These are phyloP conservation scores for Didymella exigua DNA, from an alignment of 2,329 filamentous ascomycete genomes.

Conservation along the genomic window DNA sequence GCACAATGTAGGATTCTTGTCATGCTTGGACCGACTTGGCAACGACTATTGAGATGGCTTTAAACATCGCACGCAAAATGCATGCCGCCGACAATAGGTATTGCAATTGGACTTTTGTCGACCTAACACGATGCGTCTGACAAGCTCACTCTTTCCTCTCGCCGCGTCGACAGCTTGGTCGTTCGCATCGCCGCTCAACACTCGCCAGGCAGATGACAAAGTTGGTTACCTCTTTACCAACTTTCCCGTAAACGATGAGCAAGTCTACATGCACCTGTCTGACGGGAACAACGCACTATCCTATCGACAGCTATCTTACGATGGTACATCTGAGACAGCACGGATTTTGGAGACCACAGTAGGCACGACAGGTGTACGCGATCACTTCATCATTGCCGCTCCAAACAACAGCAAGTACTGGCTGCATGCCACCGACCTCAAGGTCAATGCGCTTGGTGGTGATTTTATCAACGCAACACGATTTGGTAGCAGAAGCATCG, in stretches of 20 bases:
- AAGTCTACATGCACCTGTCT: slow-evolving; percentile 15
- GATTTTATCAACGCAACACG: slow-evolving; percentile 18
- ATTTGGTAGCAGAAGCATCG: slow-evolving; percentile 12
- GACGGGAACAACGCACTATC: slow-evolving; percentile 12
- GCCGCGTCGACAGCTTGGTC: not conserved
- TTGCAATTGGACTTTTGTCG: not conserved
- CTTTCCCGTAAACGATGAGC: slow-evolving; percentile 11
- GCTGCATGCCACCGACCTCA: slow-evolving; percentile 11
- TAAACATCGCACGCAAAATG: not conserved
- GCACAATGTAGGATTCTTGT: not conserved
- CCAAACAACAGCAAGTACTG: slow-evolving; percentile 14
- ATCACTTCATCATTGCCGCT: slow-evolving; percentile 8
- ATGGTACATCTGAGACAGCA: slow-evolving; percentile 5
- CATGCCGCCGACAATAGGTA: not conserved
- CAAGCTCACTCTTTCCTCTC: not conserved
- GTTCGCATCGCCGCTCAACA: not conserved
- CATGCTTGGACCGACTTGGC: slow-evolving; percentile 3
- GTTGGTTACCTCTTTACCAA: slow-evolving; percentile 13
- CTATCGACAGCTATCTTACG: slow-evolving; percentile 6
- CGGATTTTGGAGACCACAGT: slow-evolving; percentile 7
- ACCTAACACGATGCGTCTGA: not conserved
- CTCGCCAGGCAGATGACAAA: slow-evolving; percentile 8
- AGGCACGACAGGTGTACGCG: slow-evolving; percentile 9
- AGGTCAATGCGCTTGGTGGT: slow-evolving; percentile 10
- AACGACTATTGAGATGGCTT: not conserved